Percentiles rank a stretch among this genome's conserved stretches.
phyloP scores from a whole-genome alignment of 257 asterid genomes.

The Solanum virginianum region DNA sequence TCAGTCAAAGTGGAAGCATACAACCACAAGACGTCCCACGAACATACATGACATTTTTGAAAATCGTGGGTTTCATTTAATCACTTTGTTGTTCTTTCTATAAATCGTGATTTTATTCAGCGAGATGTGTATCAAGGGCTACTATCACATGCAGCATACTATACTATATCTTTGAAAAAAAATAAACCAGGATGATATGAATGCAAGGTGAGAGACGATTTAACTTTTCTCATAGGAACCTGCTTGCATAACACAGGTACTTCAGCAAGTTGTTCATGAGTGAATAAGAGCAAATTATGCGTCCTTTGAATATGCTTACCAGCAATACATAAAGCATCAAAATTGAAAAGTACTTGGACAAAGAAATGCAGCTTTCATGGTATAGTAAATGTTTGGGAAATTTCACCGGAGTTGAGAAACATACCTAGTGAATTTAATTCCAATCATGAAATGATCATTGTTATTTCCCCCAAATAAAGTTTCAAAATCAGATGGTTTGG shows the following conservation, averaged over 20 bases:
- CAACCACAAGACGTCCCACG: background rate
- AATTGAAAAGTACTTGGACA: background rate
- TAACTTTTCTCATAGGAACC: background rate
- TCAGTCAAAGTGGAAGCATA: background rate
- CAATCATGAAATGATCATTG: slow-evolving; percentile 85
- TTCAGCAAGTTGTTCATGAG: background rate
- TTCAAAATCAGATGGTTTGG: slow-evolving; percentile 71
- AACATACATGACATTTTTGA: background rate
- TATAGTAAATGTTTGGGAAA: background rate
- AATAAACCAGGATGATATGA: background rate
- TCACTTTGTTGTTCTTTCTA: background rate
- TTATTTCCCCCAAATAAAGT: slow-evolving; percentile 67
- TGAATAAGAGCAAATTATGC: background rate
- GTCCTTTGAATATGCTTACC: background rate
- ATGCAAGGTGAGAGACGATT: background rate
- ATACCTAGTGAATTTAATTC: slow-evolving; percentile 77
- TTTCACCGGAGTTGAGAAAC: background rate
- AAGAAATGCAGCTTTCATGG: slow-evolving; percentile 2
- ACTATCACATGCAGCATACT: background rate
- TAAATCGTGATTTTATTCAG: background rate
- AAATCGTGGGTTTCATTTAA: background rate
- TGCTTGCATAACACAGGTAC: background rate
- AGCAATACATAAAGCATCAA: background rate
- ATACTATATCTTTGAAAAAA: background rate
- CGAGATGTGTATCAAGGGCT: background rate